Percentiles rank a stretch among this genome's conserved stretches.
Conservation (phyloP, 2,329 filamentous ascomycete species). For the Podosphaera aphanis region DNA sequence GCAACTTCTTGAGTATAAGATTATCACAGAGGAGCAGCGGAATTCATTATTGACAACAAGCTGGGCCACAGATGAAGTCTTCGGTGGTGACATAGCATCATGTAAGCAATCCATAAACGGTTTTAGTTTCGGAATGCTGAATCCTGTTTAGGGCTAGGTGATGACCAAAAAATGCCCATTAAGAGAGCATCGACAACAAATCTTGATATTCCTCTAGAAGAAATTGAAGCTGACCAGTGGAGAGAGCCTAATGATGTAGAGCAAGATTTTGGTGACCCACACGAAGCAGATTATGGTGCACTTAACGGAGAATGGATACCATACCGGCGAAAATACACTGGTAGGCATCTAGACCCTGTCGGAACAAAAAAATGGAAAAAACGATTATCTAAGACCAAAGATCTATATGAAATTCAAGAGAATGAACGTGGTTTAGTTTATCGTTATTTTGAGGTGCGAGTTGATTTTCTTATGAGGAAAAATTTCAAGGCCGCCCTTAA, state of each 20-base stretch:
- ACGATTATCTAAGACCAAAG: conserved; percentile 4
- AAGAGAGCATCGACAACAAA: background rate
- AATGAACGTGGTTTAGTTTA: conserved; percentile 13
- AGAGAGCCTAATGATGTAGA: conserved; percentile 6
- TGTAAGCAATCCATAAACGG: background rate
- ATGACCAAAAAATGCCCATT: conserved; percentile 1
- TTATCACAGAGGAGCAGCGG: conserved; percentile 41
- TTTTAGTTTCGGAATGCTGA: background rate
- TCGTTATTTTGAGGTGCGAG: conserved; percentile 11
- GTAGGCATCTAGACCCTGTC: conserved; percentile 3
- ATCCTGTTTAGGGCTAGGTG: conserved; percentile 1
- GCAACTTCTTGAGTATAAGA: conserved; percentile 26
- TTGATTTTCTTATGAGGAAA: conserved; percentile 7
- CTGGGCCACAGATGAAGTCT: conserved; percentile 5
- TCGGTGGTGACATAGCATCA: background rate
- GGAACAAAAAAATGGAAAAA: conserved; percentile 7
- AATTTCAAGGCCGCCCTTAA: conserved; percentile 5
- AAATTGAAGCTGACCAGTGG: background rate
- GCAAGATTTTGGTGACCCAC: conserved; percentile 2
- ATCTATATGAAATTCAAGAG: conserved; percentile 12
- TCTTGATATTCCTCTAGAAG: conserved; percentile 2
- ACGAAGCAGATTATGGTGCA: conserved; percentile 8
- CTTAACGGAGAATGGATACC: conserved; percentile 10
- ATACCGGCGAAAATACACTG: conserved; percentile 11
- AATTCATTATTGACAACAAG: conserved; percentile 32